These are phyloP conservation scores for Paradendryphiella salina DNA, from an alignment of 2,329 filamentous ascomycete genomes.

Conservation along the genomic window DNA sequence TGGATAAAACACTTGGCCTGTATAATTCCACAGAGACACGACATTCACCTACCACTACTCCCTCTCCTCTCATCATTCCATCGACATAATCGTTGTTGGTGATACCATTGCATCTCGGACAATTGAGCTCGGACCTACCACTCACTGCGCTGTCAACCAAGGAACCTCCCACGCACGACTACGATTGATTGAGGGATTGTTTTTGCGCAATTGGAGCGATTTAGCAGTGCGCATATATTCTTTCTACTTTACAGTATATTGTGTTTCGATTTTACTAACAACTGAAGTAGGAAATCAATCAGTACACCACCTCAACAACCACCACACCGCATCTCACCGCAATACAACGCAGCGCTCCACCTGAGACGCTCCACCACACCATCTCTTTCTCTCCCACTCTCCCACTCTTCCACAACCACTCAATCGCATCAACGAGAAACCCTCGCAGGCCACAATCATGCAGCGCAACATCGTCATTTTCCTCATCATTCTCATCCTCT, in stretches of 20 bases:
- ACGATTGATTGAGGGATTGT: background rate
- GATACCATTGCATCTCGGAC: background rate
- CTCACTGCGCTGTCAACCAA: background rate
- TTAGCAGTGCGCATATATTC: constrained; percentile 1
- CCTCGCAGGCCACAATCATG: constrained; percentile 42
- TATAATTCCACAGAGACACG: constrained; percentile 10
- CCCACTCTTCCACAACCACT: background rate
- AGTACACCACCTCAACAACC: background rate
- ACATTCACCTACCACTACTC: constrained; percentile 2
- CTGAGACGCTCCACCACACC: background rate
- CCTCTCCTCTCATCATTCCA: background rate
- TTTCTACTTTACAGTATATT: background rate
- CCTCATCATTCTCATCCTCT: constrained; percentile 58
- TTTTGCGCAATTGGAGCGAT: background rate
- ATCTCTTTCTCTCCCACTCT: background rate
- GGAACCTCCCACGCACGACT: too few species aligned
- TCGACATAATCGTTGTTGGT: constrained; percentile 1
- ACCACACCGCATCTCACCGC: too few species aligned
- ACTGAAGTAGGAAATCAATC: background rate
- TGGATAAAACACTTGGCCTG: constrained; percentile 15
- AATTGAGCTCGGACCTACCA: too few species aligned
- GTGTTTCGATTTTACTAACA: background rate
- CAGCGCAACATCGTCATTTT: constrained; percentile 58
- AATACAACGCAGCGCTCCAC: too few species aligned
- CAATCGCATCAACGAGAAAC: background rate